phyloP scores from a whole-genome alignment of 2,329 filamentous ascomycete genomes.

The Fusarium sterilihyphosum region DNA sequence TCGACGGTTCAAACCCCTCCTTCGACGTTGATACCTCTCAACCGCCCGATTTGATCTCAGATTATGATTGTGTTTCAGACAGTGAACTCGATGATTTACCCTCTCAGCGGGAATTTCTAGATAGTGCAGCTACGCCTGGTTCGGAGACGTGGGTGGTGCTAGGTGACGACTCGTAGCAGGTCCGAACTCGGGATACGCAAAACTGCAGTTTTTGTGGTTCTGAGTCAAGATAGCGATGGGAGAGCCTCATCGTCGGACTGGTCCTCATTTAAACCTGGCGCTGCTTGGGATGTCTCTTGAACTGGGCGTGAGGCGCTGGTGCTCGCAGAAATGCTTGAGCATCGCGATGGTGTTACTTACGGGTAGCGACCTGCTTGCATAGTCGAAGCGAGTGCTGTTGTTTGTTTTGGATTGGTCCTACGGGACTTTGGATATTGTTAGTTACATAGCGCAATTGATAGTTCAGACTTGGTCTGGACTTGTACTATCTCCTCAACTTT shows the following conservation, averaged over 20 bases:
- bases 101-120: conserved; percentile 46
- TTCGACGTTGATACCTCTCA: conserved; percentile 51
- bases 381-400: conserved; percentile 29
- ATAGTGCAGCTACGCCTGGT: conserved; percentile 42
- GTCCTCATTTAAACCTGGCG: conserved; percentile 47
- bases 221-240: conserved; percentile 39
- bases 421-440: background rate
- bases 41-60: conserved; percentile 49
- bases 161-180: conserved; percentile 59
- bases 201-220: conserved; percentile 41
- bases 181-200: conserved; percentile 49
- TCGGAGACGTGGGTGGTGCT: conserved; percentile 56
- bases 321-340: conserved; percentile 44
- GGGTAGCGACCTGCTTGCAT: conserved; percentile 34
- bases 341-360: conserved; percentile 19
- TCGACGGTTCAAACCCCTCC: conserved; percentile 46
- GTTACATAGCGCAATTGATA: conserved; percentile 15
- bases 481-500: background rate
- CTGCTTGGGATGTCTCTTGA: conserved; percentile 7
- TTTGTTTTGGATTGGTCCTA: conserved; percentile 3
- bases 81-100: conserved; percentile 48
- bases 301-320: conserved; percentile 32
- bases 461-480: background rate
- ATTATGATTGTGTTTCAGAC: conserved; percentile 52
- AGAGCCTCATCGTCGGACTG: conserved; percentile 50